A percentile compares a stretch with the other conserved stretches of the same genome.
phyloP scores from a whole-genome alignment of 1,284 basidiomycete genomes.

The Amylostereum areolatum region DNA sequence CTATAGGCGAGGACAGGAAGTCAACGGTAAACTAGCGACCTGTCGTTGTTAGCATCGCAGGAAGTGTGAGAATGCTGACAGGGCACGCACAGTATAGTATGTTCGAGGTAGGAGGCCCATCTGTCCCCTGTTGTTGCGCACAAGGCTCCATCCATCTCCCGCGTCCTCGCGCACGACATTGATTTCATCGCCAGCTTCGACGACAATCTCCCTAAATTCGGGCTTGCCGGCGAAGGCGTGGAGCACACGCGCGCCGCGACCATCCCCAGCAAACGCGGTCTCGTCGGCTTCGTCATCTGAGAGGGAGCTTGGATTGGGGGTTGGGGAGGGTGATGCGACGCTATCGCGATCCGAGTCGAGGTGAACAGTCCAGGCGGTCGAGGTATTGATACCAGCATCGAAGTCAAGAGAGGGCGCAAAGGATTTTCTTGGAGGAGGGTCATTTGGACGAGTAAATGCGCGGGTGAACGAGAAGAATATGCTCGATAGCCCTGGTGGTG shows the following conservation, averaged over 20 bases:
- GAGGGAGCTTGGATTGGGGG: constrained; percentile 17
- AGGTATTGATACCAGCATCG: constrained; percentile 72
- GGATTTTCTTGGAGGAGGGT: constrained; percentile 10
- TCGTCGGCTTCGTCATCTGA: constrained; percentile 29
- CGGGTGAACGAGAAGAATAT: constrained; percentile 10
- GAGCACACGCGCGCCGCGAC: constrained; percentile 54
- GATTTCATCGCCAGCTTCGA: constrained; percentile 59
- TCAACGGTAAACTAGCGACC: constrained; percentile 51
- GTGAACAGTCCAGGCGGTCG: constrained; percentile 67
- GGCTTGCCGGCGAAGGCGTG: constrained; percentile 70
- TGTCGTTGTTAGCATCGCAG: constrained; percentile 5
- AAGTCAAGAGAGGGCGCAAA: constrained; percentile 37
- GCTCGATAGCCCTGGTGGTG: constrained; percentile 9
- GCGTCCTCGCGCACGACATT: constrained; percentile 59
- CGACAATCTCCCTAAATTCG: constrained; percentile 63
- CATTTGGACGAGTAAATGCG: constrained; percentile 8
- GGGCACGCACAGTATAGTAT: constrained; percentile 63
- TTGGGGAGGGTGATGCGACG: constrained; percentile 3
- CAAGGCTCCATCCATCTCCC: constrained; percentile 73
- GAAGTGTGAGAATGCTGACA: constrained; percentile 1
- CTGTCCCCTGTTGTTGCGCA: constrained; percentile 44
- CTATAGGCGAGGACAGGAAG: constrained; percentile 42
- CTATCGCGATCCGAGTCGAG: constrained; percentile 31
- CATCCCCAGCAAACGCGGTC: constrained; percentile 20
- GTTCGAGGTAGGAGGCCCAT: constrained; percentile 63